Base-by-base conservation (phyloP, 345 rosid genomes). In the Rhizophora mangle region DNA sequence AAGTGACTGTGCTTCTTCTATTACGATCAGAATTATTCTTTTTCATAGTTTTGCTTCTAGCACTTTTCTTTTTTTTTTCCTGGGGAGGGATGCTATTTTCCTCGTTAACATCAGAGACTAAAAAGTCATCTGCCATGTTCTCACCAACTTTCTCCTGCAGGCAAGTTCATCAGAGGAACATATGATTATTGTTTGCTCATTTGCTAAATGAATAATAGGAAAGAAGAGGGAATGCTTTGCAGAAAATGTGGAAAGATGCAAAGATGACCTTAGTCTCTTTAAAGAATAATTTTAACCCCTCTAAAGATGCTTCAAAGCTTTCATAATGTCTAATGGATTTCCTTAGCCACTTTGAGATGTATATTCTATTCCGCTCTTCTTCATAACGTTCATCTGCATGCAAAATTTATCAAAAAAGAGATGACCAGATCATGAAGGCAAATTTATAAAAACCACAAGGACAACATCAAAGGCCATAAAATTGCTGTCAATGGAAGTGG, bases 261-360 rank as follows among this genome's bases (percentile, higher is more conserved):
- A 47, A 71, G 57, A 55, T 46, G 64, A 94, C 98, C 99, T 92
- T 88, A 78, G 72, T 89, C 82, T 74, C 88, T 72, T 79, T 79
- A 86, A 92, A 95, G 82, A 88, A 92, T 3, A 85, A 85, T 76
- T 76, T 80, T 64, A 92, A 77, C 60, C 77, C 90, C 70, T 90
- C 88, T 59, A 92, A 70, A 7, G 97, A 82, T 53, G 19, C 43
- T 65, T 82, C 85, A 76, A 88, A 94, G 80, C 70, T 82, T 59
- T 84, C 92, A 66, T 85, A 82, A 68, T 76, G 78, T 68, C 80
- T 80, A 65, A 94, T 82, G 56, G 92, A 88, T 72, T 89, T 89
- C 86, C 89, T 92, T 65, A 92, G 87, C 99, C 99, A 92, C 82
- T 92, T 95, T 51, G 99, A 88, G 82, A 92, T 87, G 73, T 88